These are phyloP conservation scores for Cutaneotrichosporon cyanovorans DNA, from an alignment of 1,284 basidiomycete genomes.

Conservation along the genomic window DNA sequence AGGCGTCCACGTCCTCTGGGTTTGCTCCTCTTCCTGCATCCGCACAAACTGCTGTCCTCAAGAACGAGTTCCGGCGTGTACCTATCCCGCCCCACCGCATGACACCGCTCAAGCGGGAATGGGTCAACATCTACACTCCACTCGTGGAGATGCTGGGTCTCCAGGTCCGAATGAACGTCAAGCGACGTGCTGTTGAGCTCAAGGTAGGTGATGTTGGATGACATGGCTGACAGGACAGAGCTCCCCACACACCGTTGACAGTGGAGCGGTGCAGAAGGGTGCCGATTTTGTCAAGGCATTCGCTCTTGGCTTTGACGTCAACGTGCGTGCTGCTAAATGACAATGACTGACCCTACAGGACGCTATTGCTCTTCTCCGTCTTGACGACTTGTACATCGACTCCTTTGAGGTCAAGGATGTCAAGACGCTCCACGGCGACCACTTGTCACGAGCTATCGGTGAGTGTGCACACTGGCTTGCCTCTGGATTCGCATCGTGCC, in stretches of 20 bases:
- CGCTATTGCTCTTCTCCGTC: constrained; percentile 82
- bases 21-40: constrained; percentile 38
- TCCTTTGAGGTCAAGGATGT: constrained; percentile 99
- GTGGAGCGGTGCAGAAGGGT: constrained; percentile 90
- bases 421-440: constrained; percentile 94
- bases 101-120: constrained; percentile 94
- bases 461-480: constrained; percentile 24
- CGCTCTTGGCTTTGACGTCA: constrained; percentile 86
- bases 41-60: constrained; percentile 42
- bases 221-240: constrained; percentile 59
- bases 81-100: constrained; percentile 93
- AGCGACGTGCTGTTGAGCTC: constrained; percentile 79
- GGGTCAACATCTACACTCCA: constrained; percentile 94
- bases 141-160: constrained; percentile 88
- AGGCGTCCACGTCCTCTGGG: constrained; percentile 25
- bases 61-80: constrained; percentile 73
- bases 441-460: constrained; percentile 92
- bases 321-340: constrained; percentile 52
- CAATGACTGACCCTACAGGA: constrained; percentile 54
- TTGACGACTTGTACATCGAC: constrained; percentile 96
- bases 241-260: constrained; percentile 86
- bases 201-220: constrained; percentile 55
- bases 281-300: constrained; percentile 96
- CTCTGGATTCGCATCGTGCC: too few relatives aligned
- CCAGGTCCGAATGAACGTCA: constrained; percentile 94